A percentile compares a stretch with the other conserved stretches of the same genome.
Conservation (phyloP, 2,329 filamentous ascomycete genomes). For the Aspergillus unguis region DNA sequence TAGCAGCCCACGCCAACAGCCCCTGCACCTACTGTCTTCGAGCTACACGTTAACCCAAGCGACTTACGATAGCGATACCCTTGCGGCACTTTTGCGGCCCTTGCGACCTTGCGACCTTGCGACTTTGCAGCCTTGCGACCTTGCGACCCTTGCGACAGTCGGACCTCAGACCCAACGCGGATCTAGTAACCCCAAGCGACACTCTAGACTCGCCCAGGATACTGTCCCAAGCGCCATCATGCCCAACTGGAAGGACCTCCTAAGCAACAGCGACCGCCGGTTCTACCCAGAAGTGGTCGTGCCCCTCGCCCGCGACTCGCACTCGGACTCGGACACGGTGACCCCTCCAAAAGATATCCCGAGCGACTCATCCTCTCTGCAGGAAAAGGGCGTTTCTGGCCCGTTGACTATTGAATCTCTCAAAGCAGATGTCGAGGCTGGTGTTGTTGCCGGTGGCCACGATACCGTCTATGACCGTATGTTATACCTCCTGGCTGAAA, state of each 20-base stretch:
- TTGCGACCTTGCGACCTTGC: no score
- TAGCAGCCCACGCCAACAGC: no score
- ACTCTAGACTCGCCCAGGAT: background rate
- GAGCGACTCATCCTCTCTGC: background rate
- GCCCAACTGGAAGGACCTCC: background rate
- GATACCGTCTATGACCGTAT: constrained; percentile 73
- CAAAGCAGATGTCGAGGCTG: constrained; percentile 63
- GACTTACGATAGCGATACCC: no score
- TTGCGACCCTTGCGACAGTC: background rate
- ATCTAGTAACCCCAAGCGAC: background rate
- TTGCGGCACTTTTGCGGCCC: no score
- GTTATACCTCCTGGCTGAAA: constrained; percentile 31
- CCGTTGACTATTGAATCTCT: constrained; percentile 65
- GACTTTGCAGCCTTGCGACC: no score
- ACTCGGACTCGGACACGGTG: background rate
- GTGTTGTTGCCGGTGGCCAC: constrained; percentile 52
- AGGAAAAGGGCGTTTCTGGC: constrained; percentile 19
- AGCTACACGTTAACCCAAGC: no score
- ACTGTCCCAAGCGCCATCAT: background rate
- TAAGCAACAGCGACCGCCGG: background rate
- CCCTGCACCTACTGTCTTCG: no score
- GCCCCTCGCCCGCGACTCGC: background rate
- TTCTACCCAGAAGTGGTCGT: constrained; percentile 3
- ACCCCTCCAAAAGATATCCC: background rate
- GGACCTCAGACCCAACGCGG: background rate